Percentiles rank a stretch among this genome's conserved stretches.
phyloP scores from a whole-genome alignment of 257 asterid species.

The Penstemon newberryi region DNA sequence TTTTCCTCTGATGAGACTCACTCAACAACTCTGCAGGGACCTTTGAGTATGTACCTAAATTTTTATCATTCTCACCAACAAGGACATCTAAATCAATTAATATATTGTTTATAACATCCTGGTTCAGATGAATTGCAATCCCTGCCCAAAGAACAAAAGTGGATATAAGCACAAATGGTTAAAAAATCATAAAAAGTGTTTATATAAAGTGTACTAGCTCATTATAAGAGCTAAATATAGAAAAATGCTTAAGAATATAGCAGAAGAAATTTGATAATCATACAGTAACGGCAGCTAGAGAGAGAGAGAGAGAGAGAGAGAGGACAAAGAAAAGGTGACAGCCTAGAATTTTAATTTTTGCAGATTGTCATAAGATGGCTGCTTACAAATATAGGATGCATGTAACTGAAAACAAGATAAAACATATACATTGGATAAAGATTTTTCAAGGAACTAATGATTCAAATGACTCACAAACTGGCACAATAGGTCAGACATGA shows the following conservation, averaged over 20 bases:
- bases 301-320: background rate
- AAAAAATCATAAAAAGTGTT: conserved; percentile 16
- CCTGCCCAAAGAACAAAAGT: conserved; percentile 47
- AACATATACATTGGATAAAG: too few relatives aligned
- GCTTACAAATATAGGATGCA: too few relatives aligned
- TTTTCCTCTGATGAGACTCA: conserved; percentile 54
- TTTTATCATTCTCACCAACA: conserved; percentile 36
- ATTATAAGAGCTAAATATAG: background rate
- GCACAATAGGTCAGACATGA: too few relatives aligned
- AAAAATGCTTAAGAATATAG: background rate
- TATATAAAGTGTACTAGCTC: background rate
- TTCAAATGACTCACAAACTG: too few relatives aligned
- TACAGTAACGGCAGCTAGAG: background rate
- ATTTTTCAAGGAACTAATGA: too few relatives aligned
- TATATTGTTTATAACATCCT: conserved; percentile 57
- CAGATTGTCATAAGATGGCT: conserved; percentile 5
- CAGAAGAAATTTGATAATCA: background rate
- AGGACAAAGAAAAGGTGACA: background rate
- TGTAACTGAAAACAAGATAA: too few relatives aligned
- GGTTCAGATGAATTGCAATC: conserved; percentile 50
- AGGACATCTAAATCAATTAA: conserved; percentile 54
- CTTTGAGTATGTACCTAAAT: conserved; percentile 37
- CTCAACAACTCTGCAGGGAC: conserved; percentile 35
- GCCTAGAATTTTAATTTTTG: background rate
- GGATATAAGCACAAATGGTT: conserved; percentile 10